A percentile compares a stretch with the other conserved stretches of the same genome.
phyloP scores from a whole-genome alignment of 352 stramenopile genomes.

The Plasmopara viticola region DNA sequence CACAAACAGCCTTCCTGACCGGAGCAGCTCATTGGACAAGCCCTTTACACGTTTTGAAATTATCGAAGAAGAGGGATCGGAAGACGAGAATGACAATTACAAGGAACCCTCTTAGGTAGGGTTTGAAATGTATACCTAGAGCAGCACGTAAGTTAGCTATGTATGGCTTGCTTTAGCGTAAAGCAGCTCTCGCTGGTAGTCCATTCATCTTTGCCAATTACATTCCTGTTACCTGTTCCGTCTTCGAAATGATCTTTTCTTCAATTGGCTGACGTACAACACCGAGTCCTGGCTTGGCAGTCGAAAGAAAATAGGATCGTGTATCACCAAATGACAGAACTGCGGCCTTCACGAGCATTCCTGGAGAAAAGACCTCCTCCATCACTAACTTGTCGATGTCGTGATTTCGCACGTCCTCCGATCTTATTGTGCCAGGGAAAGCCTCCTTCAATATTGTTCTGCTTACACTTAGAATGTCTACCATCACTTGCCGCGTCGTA shows the following conservation, averaged over 20 bases:
- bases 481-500: conserved; percentile 62
- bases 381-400: conserved; percentile 80
- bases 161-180: too few relatives aligned
- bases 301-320: conserved; percentile 82
- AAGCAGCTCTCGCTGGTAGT: neutral
- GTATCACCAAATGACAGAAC: conserved; percentile 84
- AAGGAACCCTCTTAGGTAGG: neutral
- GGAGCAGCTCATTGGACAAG: conserved; percentile 10
- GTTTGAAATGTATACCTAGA: neutral
- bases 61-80: conserved; percentile 36
- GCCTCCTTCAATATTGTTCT: conserved; percentile 70
- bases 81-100: conserved; percentile 32
- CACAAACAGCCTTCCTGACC: conserved; percentile 2
- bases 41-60: conserved; percentile 63
- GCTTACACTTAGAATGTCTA: conserved; percentile 69
- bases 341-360: conserved; percentile 64
- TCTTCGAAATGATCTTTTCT: conserved; percentile 39
- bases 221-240: conserved; percentile 30
- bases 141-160: neutral
- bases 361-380: conserved; percentile 66
- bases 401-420: conserved; percentile 73
- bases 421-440: conserved; percentile 71
- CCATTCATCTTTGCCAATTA: conserved; percentile 9
- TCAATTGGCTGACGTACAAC: conserved; percentile 41
- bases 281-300: conserved; percentile 58